A percentile compares a stretch with the other conserved stretches of the same genome.
Conservation (phyloP, 2,329 filamentous ascomycete species). For the Neophaeococcomyces mojaviensis region DNA sequence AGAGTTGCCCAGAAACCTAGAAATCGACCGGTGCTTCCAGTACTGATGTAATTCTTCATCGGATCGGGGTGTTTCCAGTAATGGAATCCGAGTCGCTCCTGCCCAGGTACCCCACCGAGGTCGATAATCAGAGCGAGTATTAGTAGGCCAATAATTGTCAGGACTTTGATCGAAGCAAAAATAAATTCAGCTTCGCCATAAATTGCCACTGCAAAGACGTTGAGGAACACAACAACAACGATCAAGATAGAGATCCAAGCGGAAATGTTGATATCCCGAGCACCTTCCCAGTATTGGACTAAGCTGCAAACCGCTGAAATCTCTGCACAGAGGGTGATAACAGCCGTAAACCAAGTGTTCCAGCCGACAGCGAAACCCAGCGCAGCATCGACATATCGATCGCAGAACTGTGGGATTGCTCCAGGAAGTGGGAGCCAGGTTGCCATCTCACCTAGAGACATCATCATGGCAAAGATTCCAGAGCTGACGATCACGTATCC, state of each 20-base stretch:
- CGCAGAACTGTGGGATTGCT: slow-evolving; percentile 32
- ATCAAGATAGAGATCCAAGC: slow-evolving; percentile 38
- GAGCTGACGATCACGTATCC: slow-evolving; percentile 27
- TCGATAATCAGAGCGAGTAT: slow-evolving; percentile 72
- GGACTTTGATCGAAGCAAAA: slow-evolving; percentile 60
- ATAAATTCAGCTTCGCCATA: slow-evolving; percentile 70
- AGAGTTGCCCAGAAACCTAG: slow-evolving; percentile 66
- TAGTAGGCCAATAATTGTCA: slow-evolving; percentile 62
- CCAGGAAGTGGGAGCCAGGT: slow-evolving; percentile 35
- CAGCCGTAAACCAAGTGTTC: slow-evolving; percentile 41
- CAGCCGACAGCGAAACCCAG: slow-evolving; percentile 40
- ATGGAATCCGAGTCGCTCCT: slow-evolving; percentile 63
- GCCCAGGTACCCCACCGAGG: slow-evolving; percentile 67
- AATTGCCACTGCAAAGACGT: slow-evolving; percentile 61
- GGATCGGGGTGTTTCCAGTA: slow-evolving; percentile 56
- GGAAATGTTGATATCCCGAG: slow-evolving; percentile 35
- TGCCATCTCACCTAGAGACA: slow-evolving; percentile 38
- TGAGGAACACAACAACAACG: slow-evolving; percentile 46
- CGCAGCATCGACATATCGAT: slow-evolving; percentile 34
- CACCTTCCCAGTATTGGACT: slow-evolving; percentile 39
- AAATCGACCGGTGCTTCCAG: slow-evolving; percentile 58
- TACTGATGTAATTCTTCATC: slow-evolving; percentile 58
- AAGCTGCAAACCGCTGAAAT: slow-evolving; percentile 39
- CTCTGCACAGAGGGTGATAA: slow-evolving; percentile 41
- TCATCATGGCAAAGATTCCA: slow-evolving; percentile 28